Evolutionary conservation across 2,329 filamentous ascomycete genomes (phyloP), one percentile per base, ranked within the genome.

Genomic region (Paecilomyces dactylethromorphus): DNA sequence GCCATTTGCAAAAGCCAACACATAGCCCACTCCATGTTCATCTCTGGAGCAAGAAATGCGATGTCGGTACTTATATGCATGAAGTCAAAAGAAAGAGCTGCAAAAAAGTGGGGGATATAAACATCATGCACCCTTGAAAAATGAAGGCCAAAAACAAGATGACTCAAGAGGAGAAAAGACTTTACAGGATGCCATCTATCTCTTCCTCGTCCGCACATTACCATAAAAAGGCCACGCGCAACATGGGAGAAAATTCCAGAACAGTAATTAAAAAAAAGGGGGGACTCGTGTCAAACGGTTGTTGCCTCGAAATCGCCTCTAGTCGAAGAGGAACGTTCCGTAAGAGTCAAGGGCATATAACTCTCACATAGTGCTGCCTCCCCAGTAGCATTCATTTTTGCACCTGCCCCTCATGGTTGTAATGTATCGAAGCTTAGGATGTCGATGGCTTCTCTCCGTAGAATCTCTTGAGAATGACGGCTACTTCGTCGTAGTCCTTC

Each of bases 401-500:
- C 39, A 18, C 39, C 15, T 18, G 39, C 39, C 39, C 21, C 15
- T 45, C 6, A 2, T 5, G 39, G 39, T 7, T 15, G 15, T 29
- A 29, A 5, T 29, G 8, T 45, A n/a, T 45, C n/a, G n/a, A 45
- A 2, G 39, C 39, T 45, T 45, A 45, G 15, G 39, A 45, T 45
- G 39, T 21, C 15, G 39, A 21, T n/a, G 39, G 39, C 6, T 58
- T 50, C 35, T 84, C 82, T 61, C 81, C 76, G 73, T 89, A 96
- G 74, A 91, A 96, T 64, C 82, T 78, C 71, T 80, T 83, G 69
- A 99, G 82, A 60, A 85, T 81, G 63, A 78, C 81, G 75, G 92
- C 87, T 55, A 89, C 89, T 57, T 90, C 87, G 53, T 80, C 73
- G 74, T 92, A 96, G 69, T 96, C 92, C 61, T 79, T 74, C 80